Evolutionary conservation across 129 eudicot species (phyloP), one percentile per base, ranked within the genome.

Genomic region (Chrysanthemum makinoi): DNA sequence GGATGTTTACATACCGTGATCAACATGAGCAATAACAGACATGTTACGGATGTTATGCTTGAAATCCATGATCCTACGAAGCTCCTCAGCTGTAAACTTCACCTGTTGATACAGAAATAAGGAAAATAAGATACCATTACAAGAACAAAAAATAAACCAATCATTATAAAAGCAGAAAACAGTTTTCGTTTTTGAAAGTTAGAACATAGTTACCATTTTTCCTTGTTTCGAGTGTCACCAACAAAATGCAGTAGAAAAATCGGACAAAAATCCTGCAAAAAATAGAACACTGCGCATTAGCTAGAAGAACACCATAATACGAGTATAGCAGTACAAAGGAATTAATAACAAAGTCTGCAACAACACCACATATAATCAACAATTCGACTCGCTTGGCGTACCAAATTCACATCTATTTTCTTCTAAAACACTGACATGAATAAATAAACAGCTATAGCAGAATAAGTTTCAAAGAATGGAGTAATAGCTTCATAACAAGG

Each of bases 251-350:
- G 47, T 4, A 8, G 46, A n/a, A 53, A 4, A 13, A 52, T 15
- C 15, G 43, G 56, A 33, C 72, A 50, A 67, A 22, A 14, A 48
- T 66, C 60, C 72, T 67, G 53, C 60, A 67, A 49, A 67, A 50
- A 50, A 15, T 68, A 2, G 26, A 48, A 68, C 22, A 14, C 13
- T 18, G 39, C 3, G 2, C 47, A 19, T 47, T 3, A 47, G 56
- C 17, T 66, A 46, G 19, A 19, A 17, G 39, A n/a, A n/a, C 58
- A 53, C 2, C 6, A 52, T 6, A 35, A 35, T 35, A 35, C 1
- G 4, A 28, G 5, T 28, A 28, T 28, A 30, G 35, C 0, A 30
- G 6, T 30, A 30, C 4, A 30, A 4, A 30, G 0, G 6, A 30
- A 30, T 30, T 30, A 30, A 30, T 30, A 30, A 30, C 35, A 30